Evolutionary conservation across 768 basidiomycete species (phyloP).

Genomic region (Kwoniella mangroviensis): DNA sequence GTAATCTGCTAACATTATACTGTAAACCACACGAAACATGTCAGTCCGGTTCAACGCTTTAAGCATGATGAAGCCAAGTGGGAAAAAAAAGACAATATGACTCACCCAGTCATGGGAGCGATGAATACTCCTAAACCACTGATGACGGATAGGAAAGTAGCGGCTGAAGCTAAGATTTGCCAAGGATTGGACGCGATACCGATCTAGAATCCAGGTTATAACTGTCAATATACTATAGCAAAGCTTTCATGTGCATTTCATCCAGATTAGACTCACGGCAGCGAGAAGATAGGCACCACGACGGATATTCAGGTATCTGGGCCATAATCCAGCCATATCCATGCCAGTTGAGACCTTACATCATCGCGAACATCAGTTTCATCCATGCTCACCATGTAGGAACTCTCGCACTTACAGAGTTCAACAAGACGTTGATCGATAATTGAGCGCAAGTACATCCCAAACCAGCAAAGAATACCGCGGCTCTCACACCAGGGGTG

Average conservation of each 20-base stretch:
- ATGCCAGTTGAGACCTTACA: conserved; percentile 23
- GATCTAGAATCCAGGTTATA: conserved; percentile 1
- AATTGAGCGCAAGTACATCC: conserved; percentile 23
- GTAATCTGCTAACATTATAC: conserved; percentile 39
- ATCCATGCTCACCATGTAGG: no score
- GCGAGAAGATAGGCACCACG: conserved; percentile 34
- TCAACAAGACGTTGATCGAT: conserved; percentile 26
- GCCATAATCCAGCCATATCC: conserved; percentile 30
- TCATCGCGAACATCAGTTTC: no score
- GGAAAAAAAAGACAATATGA: background rate
- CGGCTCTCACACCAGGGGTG: conserved; percentile 38
- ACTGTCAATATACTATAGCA: no score
- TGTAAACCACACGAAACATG: background rate
- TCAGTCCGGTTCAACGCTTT: no score
- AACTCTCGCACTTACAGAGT: conserved; percentile 7
- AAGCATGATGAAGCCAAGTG: conserved; percentile 2
- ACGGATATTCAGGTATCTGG: conserved; percentile 35
- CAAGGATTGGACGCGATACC: conserved; percentile 38
- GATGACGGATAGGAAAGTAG: conserved; percentile 30
- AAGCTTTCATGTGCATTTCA: background rate
- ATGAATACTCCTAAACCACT: conserved; percentile 28
- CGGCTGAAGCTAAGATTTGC: conserved; percentile 34
- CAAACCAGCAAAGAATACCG: conserved; percentile 34
- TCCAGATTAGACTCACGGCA: conserved; percentile 16
- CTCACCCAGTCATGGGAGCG: conserved; percentile 25